Evolutionary conservation across 2,329 filamentous ascomycete genomes (phyloP).

Genomic region (Lasiodiplodia citricola): DNA sequence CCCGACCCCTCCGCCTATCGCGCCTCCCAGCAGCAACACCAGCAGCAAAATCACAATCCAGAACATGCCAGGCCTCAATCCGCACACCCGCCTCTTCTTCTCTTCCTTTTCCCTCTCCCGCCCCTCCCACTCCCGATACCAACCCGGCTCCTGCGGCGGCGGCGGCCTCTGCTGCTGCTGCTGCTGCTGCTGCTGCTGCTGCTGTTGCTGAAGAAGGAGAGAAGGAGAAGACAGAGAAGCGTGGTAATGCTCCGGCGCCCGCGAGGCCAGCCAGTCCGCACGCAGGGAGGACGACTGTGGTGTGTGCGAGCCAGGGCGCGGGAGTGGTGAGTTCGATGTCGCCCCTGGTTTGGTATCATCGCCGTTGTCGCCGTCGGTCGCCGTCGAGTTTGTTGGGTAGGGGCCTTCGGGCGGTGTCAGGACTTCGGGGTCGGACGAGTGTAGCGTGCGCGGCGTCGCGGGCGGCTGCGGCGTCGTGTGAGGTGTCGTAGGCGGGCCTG

Average conservation of each 20-base stretch:
- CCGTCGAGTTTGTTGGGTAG: background rate
- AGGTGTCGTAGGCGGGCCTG: background rate
- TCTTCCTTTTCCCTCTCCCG: background rate
- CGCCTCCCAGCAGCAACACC: conserved; percentile 3
- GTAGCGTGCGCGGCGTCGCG: background rate
- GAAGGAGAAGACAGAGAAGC: background rate
- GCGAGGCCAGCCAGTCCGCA: conserved; percentile 3
- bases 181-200: background rate
- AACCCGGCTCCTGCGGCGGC: background rate
- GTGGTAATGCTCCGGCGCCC: conserved; percentile 13
- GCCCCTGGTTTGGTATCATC: background rate
- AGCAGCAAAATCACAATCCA: background rate
- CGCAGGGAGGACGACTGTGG: background rate
- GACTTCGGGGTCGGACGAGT: background rate
- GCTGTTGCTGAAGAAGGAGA: background rate
- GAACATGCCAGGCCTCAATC: background rate
- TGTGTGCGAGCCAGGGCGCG: background rate
- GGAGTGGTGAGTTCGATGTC: background rate
- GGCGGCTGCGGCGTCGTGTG: background rate
- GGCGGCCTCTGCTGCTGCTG: background rate
- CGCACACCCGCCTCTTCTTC: conserved; percentile 1
- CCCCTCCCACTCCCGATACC: background rate
- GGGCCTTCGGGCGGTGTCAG: conserved; percentile 6
- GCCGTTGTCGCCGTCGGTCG: background rate
- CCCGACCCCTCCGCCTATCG: conserved; percentile 12